phyloP scores from a whole-genome alignment of 2,329 filamentous ascomycete species.

The Pyrenophora teres region DNA sequence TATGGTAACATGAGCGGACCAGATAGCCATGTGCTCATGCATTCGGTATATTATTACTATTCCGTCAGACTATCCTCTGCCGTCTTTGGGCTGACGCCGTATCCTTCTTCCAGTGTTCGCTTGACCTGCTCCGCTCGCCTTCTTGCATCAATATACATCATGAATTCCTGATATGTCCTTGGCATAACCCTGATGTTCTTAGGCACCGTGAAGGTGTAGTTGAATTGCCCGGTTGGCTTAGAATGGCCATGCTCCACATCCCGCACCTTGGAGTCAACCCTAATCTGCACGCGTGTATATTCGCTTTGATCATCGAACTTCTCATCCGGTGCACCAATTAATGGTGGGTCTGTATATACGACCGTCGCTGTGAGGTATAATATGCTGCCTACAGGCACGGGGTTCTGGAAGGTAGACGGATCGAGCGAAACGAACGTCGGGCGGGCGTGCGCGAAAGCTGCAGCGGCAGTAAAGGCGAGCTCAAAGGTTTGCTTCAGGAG shows the following conservation, averaged over 20 bases:
- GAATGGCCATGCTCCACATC: constrained; percentile 72
- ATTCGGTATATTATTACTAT: constrained; percentile 10
- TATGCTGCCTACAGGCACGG: constrained; percentile 75
- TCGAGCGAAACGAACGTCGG: constrained; percentile 75
- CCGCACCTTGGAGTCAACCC: constrained; percentile 72
- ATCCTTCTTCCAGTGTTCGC: constrained; percentile 36
- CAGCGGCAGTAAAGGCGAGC: constrained; percentile 75
- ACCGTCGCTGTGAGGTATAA: constrained; percentile 74
- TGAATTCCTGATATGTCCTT: constrained; percentile 65
- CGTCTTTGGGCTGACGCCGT: constrained; percentile 35
- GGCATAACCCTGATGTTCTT: constrained; percentile 70
- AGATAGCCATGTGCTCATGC: no score
- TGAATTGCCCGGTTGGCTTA: constrained; percentile 74
- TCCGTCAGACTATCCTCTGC: constrained; percentile 47
- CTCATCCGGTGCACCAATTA: constrained; percentile 49
- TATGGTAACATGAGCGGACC: no score
- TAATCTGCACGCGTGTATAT: constrained; percentile 69
- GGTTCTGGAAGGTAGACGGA: constrained; percentile 74
- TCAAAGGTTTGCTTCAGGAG: constrained; percentile 76
- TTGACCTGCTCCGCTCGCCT: constrained; percentile 59
- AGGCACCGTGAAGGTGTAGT: constrained; percentile 72
- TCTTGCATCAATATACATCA: constrained; percentile 67
- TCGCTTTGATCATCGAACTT: constrained; percentile 39
- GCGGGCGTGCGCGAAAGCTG: constrained; percentile 69
- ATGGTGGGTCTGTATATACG: constrained; percentile 70